These are phyloP conservation scores for Botrytis galanthina DNA, from an alignment of 2,329 filamentous ascomycete species.

Conservation along the genomic window DNA sequence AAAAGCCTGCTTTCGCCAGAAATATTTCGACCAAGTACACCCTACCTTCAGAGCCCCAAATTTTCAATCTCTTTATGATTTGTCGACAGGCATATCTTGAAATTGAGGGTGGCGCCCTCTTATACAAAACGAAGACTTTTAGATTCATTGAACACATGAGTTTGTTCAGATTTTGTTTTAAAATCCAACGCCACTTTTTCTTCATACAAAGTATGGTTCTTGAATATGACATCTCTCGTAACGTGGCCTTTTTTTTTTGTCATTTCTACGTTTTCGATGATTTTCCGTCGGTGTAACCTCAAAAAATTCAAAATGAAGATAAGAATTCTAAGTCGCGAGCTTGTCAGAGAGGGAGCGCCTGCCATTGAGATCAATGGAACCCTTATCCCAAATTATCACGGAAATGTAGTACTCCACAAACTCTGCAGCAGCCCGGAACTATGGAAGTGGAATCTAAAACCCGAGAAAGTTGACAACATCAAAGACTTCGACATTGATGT, in stretches of 20 bases:
- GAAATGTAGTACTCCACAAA: background rate
- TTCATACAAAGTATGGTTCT: background rate
- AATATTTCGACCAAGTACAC: background rate
- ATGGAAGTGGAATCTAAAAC: background rate
- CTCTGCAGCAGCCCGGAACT: background rate
- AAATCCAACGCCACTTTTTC: background rate
- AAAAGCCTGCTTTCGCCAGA: background rate
- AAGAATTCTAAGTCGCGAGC: background rate
- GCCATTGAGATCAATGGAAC: background rate
- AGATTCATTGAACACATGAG: background rate
- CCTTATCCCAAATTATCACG: background rate
- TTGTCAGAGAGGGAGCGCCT: background rate
- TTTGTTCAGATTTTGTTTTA: background rate
- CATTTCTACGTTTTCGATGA: background rate
- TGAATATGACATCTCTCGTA: background rate
- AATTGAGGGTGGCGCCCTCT: background rate
- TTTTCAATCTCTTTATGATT: background rate
- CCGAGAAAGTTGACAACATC: background rate
- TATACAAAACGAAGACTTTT: background rate
- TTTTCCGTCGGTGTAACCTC: background rate
- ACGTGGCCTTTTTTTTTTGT: background rate
- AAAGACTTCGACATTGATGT: background rate
- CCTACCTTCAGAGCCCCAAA: background rate
- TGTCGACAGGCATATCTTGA: slow-evolving; percentile 1
- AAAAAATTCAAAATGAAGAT: background rate